Evolutionary conservation across 805 yeast genomes (phyloP), one percentile per base, ranked within the genome.

Genomic region (Candida ficus): DNA sequence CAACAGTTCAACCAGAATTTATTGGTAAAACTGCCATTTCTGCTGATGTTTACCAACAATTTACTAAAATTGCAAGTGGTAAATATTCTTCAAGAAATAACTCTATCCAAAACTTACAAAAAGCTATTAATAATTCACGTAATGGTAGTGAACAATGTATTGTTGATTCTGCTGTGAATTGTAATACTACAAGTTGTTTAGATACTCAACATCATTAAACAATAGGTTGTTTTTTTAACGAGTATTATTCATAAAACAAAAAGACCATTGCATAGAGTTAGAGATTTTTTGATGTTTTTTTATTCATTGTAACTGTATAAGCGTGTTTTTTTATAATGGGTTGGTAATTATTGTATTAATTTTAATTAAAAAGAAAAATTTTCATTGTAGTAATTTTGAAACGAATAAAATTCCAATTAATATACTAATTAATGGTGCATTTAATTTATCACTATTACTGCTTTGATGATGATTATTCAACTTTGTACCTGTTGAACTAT

Each of bases 1-100:
- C 91, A 16, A 91, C 99, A 2, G 90, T 93, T 37, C 99, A 91
- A 64, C 99, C 99, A 0, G 99, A 91, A 65, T 93, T 91, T 54
- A 59, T 70, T 14, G 55, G 59, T 10, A 39, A 42, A 40, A 48
- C 56, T n/a, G 37, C 44, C 21, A 54, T 61, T 14, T 52, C 61
- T 13, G 50, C 58, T 7, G 64, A 59, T 25, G 56, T 55, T 31
- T 57, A 58, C 41, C 53, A 63, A 47, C 58, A 62, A 41, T 56
- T 63, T 36, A 60, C 66, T 6, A 54, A 57, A 26, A 52, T 63
- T 23, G 63, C 62, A 3, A 56, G 60, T 37, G 67, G 66, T 7
- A 53, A 54, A 40, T 49, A 50, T 35, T 43, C 58, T 3, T 44
- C 59, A 18, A 45, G 50, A 37, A 46, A 43, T 20, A 40, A 42